Percentiles rank a stretch among this genome's conserved stretches.
Conservation (phyloP, 164 flowering plant genomes). For the Buxus sempervirens region DNA sequence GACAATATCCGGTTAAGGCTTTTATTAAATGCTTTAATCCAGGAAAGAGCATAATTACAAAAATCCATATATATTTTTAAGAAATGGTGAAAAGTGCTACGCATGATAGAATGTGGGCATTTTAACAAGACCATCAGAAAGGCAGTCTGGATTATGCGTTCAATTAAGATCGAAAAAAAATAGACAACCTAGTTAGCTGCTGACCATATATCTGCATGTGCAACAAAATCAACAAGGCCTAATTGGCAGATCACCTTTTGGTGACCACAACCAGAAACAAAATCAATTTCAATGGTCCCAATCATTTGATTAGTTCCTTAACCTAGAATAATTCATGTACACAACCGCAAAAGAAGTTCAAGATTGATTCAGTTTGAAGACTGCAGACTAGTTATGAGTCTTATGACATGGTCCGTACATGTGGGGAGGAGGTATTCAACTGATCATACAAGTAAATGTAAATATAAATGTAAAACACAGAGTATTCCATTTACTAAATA, state of each 20-base stretch:
- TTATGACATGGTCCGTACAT: not conserved
- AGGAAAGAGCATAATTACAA: not conserved
- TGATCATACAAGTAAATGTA: not conserved
- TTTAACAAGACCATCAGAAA: not conserved
- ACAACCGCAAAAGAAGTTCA: not conserved
- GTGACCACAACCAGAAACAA: not conserved
- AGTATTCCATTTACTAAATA: not conserved
- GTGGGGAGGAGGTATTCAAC: not conserved
- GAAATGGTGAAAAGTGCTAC: not conserved
- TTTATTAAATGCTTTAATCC: not conserved
- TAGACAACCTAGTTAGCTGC: not conserved
- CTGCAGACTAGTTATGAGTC: not conserved
- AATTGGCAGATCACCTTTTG: not conserved
- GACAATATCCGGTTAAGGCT: constrained; percentile 9
- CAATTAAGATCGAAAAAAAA: not conserved
- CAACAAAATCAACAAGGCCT: no score
- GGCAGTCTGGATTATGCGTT: not conserved
- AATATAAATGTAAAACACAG: not conserved
- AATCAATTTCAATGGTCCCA: not conserved
- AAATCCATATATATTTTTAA: not conserved
- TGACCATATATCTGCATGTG: not conserved
- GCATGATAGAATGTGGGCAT: not conserved
- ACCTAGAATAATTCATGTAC: not conserved
- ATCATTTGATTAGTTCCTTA: not conserved
- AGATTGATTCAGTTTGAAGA: not conserved